A percentile compares a stretch with the other conserved stretches of the same genome.
Evolutionary conservation across 768 basidiomycete species (phyloP).

Genomic region (Suillus americanus): DNA sequence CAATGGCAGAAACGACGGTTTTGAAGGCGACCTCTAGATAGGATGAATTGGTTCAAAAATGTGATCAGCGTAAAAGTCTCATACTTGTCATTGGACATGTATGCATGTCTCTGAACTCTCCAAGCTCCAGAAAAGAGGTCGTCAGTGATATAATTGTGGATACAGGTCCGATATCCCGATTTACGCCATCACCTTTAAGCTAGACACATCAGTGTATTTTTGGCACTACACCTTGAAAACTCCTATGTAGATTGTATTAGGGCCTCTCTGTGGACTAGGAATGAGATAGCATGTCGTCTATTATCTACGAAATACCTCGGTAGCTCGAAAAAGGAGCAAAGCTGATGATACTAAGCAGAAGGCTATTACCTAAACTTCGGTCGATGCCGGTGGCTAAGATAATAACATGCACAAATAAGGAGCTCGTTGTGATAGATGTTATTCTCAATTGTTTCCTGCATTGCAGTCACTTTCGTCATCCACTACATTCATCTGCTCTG

Average conservation of each 20-base stretch:
- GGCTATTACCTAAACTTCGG: neutral
- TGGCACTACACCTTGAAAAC: neutral
- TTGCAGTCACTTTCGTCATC: constrained; percentile 1
- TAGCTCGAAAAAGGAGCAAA: neutral
- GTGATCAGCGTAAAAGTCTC: neutral
- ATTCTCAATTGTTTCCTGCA: neutral
- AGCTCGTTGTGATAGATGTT: neutral
- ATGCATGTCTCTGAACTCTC: neutral
- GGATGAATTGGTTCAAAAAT: neutral
- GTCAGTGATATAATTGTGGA: neutral
- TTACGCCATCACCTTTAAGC: neutral
- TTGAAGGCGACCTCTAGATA: neutral
- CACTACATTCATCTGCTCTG: constrained; percentile 8
- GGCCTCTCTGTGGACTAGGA: neutral
- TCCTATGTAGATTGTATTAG: neutral
- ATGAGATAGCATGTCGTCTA: neutral
- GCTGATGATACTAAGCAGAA: neutral
- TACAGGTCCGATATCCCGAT: neutral
- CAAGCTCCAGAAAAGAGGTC: no score
- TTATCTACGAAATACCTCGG: no score
- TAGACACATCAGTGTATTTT: neutral
- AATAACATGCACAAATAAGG: neutral
- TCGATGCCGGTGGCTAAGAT: constrained; percentile 1
- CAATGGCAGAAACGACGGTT: neutral
- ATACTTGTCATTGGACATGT: neutral